Base-by-base conservation (phyloP, 768 basidiomycete genomes). In the Sporobolomyces pararoseus region DNA sequence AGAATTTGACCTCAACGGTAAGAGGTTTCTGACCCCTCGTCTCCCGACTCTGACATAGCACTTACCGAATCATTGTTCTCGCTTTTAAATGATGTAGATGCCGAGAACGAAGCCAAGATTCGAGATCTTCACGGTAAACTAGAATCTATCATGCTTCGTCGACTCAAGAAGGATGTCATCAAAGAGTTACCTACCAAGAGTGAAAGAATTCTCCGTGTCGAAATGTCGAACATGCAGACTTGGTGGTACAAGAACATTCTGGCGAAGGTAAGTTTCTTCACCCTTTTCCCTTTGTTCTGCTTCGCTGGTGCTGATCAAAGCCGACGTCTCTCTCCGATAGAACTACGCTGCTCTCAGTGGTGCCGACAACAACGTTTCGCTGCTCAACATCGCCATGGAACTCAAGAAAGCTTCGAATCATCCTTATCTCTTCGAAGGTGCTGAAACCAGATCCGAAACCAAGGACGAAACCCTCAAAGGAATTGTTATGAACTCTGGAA, bases 241-340 rank as follows among this genome's bases (percentile, higher is more conserved):
- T 93, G 93, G 78, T 97, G 94, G 78, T 99, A 99, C 83, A 97
- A 97, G 84, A 98, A 96, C 79, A 98, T 97, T 76, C 81, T 96
- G 72, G 92, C 92, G 42, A 93, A 89, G 86, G 90, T 88, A 66
- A 25, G 82, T 60, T 35, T 0, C 17, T 17, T n/a, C 6, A 5
- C 7, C 42, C 35, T 25, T 37, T 61, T n/a, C n/a, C n/a, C 63
- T 57, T 72, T 62, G 49, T 59, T 21, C 59, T 70, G 37, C 19
- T 19, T 37, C 16, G 68, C 4, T 69, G 13, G 5, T 1, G 39
- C 27, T 10, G 31, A 58, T 42, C 9, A 9, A 74, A 47, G 10
- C 23, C 12, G 46, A 12, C 14, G 10, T 12, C 23, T 47, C n/a
- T 21, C 7, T n/a, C 19, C 46, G 46, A n/a, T 17, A 94, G 90